Evolutionary conservation across 495 filamentous ascomycete species (phyloP), one percentile per base, ranked within the genome.

Genomic region (Daldinia concentrica): DNA sequence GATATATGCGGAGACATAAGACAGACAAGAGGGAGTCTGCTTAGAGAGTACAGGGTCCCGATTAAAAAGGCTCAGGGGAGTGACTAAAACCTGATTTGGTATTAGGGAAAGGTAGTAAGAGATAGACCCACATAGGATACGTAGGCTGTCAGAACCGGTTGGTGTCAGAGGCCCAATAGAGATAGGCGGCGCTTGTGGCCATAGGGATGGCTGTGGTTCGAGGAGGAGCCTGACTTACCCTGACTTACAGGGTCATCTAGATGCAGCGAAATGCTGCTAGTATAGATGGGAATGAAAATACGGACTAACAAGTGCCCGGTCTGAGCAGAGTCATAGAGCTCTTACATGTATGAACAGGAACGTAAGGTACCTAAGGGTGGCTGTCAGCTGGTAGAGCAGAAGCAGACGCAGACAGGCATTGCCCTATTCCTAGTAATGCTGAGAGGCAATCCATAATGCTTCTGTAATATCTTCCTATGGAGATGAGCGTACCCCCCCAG

Each of bases 41-140:
- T 69, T 69, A 69, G 52, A 75, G 59, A 48, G 69, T 64, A 67
- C 50, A 69, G 34, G 61, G 39, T 62, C 64, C 73, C 65, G 62
- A 62, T 61, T 64, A 62, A 73, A 75, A 75, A 73, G 73, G 66
- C 69, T 75, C 72, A 68, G 32, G 68, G 72, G 72, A 67, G 58
- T 41, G 54, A 67, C 66, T 64, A 69, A 75, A 75, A 64, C 73
- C 66, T 68, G 73, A 73, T 75, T 73, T 67, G 70, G 62, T 62
- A 45, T 68, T 61, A 64, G 59, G 43, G 17, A 67, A 71, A 71
- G 68, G 72, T 68, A 69, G 66, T 70, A 58, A 64, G 64, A 67
- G 59, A 60, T 63, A 30, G 73, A 72, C 69, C 73, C 73, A 72
- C 73, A 68, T 43, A 39, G 57, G 32, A 62, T 66, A 67, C 66